A percentile compares a stretch with the other conserved stretches of the same genome.
Evolutionary conservation across 352 stramenopile species (phyloP).

Genomic region (Globisporangium cederbergense): DNA sequence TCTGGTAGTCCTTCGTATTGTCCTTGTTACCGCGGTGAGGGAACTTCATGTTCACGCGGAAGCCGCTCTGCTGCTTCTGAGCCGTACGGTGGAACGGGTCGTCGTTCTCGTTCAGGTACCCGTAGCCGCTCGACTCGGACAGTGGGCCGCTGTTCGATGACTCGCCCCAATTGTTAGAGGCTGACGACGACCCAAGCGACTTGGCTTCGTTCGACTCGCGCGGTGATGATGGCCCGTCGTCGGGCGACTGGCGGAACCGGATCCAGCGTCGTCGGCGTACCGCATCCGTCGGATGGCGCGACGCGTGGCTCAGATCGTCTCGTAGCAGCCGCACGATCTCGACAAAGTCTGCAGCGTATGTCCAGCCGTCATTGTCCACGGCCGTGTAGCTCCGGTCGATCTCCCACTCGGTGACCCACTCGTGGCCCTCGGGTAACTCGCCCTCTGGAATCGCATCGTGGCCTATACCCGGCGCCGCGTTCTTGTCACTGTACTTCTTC

Average conservation of each 20-base stretch:
- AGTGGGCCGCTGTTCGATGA: conserved; percentile 26
- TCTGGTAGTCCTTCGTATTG: conserved; percentile 89
- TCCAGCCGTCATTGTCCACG: conserved; percentile 81
- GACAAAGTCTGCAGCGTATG: conserved; percentile 78
- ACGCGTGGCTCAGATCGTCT: conserved; percentile 83
- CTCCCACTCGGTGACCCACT: conserved; percentile 83
- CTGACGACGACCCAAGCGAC: conserved; percentile 35
- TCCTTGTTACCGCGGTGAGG: conserved; percentile 77
- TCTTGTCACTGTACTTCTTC: conserved; percentile 66
- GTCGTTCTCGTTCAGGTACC: conserved; percentile 59
- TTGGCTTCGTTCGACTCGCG: conserved; percentile 40
- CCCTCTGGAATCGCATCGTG: conserved; percentile 66
- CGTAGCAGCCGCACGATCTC: conserved; percentile 71
- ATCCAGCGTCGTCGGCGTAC: conserved; percentile 81
- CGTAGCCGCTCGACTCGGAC: conserved; percentile 29
- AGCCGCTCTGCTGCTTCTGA: conserved; percentile 83
- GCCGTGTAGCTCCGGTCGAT: conserved; percentile 79
- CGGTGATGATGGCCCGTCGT: conserved; percentile 44
- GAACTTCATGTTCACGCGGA: conserved; percentile 86
- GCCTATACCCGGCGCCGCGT: conserved; percentile 47
- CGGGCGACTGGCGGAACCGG: conserved; percentile 56
- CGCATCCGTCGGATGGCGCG: conserved; percentile 69
- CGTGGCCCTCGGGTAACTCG: conserved; percentile 60
- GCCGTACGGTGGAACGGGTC: conserved; percentile 85
- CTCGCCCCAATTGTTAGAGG: conserved; percentile 54